phyloP scores from a whole-genome alignment of 805 yeast genomes.

The Candida anglica region DNA sequence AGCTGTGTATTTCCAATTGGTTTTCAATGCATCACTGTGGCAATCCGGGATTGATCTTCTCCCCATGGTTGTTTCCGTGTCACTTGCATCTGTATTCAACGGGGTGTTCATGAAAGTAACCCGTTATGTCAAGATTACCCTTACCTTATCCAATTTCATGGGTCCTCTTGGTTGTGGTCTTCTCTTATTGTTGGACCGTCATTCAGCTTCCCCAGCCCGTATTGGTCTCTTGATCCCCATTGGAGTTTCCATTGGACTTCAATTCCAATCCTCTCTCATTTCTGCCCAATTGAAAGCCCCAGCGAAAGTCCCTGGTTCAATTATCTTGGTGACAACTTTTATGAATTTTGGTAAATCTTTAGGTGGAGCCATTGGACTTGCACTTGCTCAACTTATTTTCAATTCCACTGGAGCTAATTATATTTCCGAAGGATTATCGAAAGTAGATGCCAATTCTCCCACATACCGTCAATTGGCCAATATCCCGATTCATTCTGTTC shows the following conservation, averaged over 20 bases:
- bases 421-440: conserved; percentile 9
- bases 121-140: conserved; percentile 26
- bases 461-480: conserved; percentile 11
- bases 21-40: conserved; percentile 30
- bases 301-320: conserved; percentile 28
- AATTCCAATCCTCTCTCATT: conserved; percentile 32
- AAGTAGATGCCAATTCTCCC: conserved; percentile 5
- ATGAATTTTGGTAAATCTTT: conserved; percentile 27
- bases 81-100: conserved; percentile 25
- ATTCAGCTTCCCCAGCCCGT: conserved; percentile 16
- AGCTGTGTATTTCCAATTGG: conserved; percentile 37
- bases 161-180: conserved; percentile 34
- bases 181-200: conserved; percentile 20
- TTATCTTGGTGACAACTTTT: conserved; percentile 31
- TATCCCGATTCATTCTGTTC: conserved; percentile 11
- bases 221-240: conserved; percentile 31
- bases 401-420: conserved; percentile 16
- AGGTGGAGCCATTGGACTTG: conserved; percentile 30
- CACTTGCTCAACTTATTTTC: conserved; percentile 29
- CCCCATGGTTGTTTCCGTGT: conserved; percentile 31
- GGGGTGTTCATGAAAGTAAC: conserved; percentile 28
- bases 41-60: conserved; percentile 34
- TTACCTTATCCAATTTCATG: conserved; percentile 24
- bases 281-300: conserved; percentile 37
- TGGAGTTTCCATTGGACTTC: conserved; percentile 34